Base-by-base conservation (phyloP, 495 filamentous ascomycete species). In the Glonium stellatum region DNA sequence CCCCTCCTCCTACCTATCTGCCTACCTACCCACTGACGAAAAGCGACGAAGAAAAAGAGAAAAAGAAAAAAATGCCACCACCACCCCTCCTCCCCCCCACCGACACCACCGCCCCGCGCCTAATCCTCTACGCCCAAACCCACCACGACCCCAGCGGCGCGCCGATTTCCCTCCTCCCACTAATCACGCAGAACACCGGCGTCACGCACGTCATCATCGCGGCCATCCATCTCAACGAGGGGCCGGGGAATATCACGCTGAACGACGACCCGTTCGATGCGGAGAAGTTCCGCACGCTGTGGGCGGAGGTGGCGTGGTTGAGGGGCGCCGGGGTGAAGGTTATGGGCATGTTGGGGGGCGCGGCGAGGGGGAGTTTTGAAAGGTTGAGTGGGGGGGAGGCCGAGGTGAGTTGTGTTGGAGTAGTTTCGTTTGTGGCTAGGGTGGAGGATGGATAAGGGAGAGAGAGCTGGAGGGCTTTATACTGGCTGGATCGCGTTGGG, bases 121-220 rank as follows among this genome's bases (percentile, higher is more conserved):
- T 77, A 13, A 59, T 76, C 23, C 44, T 77, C 35, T 78, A 78
- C 65, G 64, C 68, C 18, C 76, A 78, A 61, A 78, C 76, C 13
- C 73, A 76, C 65, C 72, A 74, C 47, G 57, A 59, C 6, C 44
- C 59, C 2, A 59, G 64, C 19, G 69, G 68, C 36, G 67, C 66
- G 22, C 65, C 69, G 12, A 62, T 75, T 25, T 77, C 76, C 3
- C 67, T 78, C 1, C 73, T 79, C 0, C 76, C 76, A 4, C 72
- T 79, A 49, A 59, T 79, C 21, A 67, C 73, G 10, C 61, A 77
- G 36, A 62, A 71, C 31, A 79, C 76, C 1, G 71, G 68, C 54
- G 60, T 78, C n/a, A 78, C 76, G 4, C 76, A 78, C 58, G 65
- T 79, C 12, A 76, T 78, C 44, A 47, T 79, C 23, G 76, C 76